Evolutionary conservation across 2,329 filamentous ascomycete species (phyloP).

Genomic region (Pestalotiopsis sp.): DNA sequence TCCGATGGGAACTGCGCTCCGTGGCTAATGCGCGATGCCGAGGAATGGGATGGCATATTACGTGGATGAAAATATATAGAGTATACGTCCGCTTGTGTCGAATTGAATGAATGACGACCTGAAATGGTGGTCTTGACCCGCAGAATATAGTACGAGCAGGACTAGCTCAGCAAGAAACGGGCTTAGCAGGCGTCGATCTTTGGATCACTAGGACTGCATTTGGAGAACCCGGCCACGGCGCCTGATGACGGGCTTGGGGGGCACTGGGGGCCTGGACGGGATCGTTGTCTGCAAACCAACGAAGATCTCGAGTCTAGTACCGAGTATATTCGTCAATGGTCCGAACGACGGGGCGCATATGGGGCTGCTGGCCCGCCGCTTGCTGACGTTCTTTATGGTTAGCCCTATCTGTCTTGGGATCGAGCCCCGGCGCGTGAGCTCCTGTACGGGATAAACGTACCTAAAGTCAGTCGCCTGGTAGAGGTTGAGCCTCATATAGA

Average conservation of each 20-base stretch:
- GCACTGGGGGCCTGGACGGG: neutral
- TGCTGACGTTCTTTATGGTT: too few relatives aligned
- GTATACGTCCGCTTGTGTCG: neutral
- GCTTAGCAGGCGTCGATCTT: neutral
- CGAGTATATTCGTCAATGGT: neutral
- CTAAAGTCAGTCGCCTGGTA: neutral
- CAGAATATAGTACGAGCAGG: neutral
- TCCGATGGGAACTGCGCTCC: neutral
- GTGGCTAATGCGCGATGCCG: neutral
- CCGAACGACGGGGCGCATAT: too few relatives aligned
- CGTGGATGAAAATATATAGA: neutral
- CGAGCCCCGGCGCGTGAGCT: too few relatives aligned
- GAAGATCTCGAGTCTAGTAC: neutral
- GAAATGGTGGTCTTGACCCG: neutral
- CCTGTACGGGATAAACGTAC: neutral
- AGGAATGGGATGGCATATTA: neutral
- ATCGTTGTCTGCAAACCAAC: neutral
- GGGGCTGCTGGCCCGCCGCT: too few relatives aligned
- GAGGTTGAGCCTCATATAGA: constrained; percentile 1
- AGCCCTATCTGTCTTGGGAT: too few relatives aligned
- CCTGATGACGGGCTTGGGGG: neutral
- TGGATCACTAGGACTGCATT: neutral
- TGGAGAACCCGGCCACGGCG: neutral
- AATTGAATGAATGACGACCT: neutral
- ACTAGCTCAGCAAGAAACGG: neutral